Percentiles rank a stretch among this genome's conserved stretches.
Evolutionary conservation across 192 early-diverging fungal genomes (phyloP).

Genomic region (Helicostylum pulchrum): DNA sequence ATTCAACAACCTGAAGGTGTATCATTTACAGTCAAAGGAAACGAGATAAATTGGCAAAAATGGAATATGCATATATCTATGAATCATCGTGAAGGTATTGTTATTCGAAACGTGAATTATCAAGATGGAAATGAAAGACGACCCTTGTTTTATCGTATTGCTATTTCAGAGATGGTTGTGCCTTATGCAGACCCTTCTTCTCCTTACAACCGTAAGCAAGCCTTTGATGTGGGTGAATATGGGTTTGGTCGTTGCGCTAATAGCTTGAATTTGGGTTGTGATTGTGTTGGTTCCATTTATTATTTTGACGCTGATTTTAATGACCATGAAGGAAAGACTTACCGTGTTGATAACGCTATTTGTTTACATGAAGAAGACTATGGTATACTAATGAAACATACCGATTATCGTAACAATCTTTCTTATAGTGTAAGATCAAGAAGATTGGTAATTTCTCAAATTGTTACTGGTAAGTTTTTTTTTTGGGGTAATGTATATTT

Average conservation of each 20-base stretch:
- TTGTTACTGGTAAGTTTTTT: constrained; percentile 33
- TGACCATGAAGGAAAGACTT: constrained; percentile 33
- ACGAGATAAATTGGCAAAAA: constrained; percentile 41
- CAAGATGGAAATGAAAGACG: constrained; percentile 35
- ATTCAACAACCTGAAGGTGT: constrained; percentile 40
- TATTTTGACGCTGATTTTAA: constrained; percentile 41
- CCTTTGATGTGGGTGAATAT: constrained; percentile 43
- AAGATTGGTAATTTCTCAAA: constrained; percentile 37
- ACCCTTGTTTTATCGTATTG: constrained; percentile 39
- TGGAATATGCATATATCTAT: constrained; percentile 41
- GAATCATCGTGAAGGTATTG: constrained; percentile 42
- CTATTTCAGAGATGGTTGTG: constrained; percentile 40
- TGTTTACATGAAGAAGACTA: constrained; percentile 41
- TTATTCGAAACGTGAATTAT: constrained; percentile 39
- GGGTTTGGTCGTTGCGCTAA: constrained; percentile 41
- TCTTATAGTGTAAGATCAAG: constrained; percentile 35
- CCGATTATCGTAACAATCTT: constrained; percentile 35
- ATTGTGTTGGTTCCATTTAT: constrained; percentile 40
- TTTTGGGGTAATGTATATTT: neutral
- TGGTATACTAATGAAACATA: constrained; percentile 39
- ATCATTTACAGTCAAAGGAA: constrained; percentile 36
- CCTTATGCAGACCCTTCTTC: constrained; percentile 34
- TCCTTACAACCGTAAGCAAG: constrained; percentile 36
- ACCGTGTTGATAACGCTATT: constrained; percentile 32
- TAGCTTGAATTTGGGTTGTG: constrained; percentile 34